Evolutionary conservation across 225 moss, liverwort and hornwort species (phyloP), one percentile per base, ranked within the genome.

Genomic region (Bryoerythrophyllum caledonicum): DNA sequence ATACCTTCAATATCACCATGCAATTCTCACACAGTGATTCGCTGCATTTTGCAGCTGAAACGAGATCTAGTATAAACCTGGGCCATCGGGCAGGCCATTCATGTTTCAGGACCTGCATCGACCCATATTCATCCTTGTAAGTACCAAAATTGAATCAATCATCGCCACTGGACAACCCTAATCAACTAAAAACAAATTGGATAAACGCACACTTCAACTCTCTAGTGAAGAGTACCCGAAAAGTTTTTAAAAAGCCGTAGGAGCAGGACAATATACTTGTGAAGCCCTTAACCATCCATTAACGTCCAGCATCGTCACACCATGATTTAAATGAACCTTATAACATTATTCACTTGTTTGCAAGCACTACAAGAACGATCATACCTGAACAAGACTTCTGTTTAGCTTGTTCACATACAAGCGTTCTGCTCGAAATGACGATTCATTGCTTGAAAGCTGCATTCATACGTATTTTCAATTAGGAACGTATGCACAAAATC

Each of bases 51-150:
- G 93, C 93, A 38, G 93, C 93, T 67, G 93, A 91, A 40, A 94
- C 93, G 51, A 94, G 93, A 85, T 94, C 93, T 34, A 91, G 93
- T 71, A 94, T 94, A 80, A 94, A 94, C 74, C 88, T 81, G 13
- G 93, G 93, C 93, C 93, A 94, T 53, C 93, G 83, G 16, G 86
- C 91, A 68, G 93, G 93, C 93, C 93, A 94, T 71, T 94, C 93
- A 46, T 94, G 93, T 75, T 94, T 94, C 52, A 94, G 83, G 48
- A 94, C 93, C 93, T 94, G 86, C 13, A 65, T 4, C 28, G 53
- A 72, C 28, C 66, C 54, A 37, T 10, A 60, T 25, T 14, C 7
- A 32, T 70, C 43, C 23, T 41, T 32, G 15, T 56, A 30, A 46
- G n/a, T 34, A 26, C 26, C 66, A 44, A 1, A 32, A 46, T 32